Base-by-base conservation (phyloP, 2,329 filamentous ascomycete genomes). In the Diaporthe batatas region DNA sequence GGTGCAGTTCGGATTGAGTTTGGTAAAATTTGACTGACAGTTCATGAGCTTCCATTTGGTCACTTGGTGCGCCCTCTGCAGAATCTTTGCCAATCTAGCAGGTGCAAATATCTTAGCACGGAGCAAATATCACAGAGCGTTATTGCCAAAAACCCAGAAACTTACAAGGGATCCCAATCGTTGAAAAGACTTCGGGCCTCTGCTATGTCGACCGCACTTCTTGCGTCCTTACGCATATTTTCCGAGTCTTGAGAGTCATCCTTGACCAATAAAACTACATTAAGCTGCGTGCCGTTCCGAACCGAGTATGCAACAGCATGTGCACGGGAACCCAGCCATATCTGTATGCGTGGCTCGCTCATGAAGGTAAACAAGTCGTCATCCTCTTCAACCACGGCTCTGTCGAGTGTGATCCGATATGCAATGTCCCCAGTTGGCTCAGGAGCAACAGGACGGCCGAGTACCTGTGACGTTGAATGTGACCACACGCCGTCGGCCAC, bases 351-450 rank as follows among this genome's bases (percentile, higher is more conserved):
- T 8, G 53, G 53, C 16, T 11, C 16, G 25, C 32, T 11, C 53
- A 49, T 49, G 44, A 57, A 57, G 10, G 18, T 14, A 25, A 25
- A 29, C 23, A 57, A 14, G 8, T 32, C 16, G 7, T 7, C 53
- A 16, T 57, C 53, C 18, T 57, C 53, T 4, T 14, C 21, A 14
- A 57, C 53, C 25, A 11, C 6, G 25, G 25, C 14, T 3, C 12
- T 14, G 14, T 57, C 53, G 4, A 57, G 25, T 14, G 21, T 57
- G 23, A 57, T 57, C 7, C 53, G 53, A 25, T 57, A 57, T 6
- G 53, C 53, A 23, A 57, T 57, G 32, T 57, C 53, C 7, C 53
- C 53, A 57, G 53, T 57, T 34, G 53, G 53, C 23, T 34, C 32
- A 32, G 53, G 53, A 34, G 53, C 23, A n/a, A 57, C 18, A 6